Conservation (phyloP, 2,329 filamentous ascomycete genomes). For the Chalaropsis thielavioides region DNA sequence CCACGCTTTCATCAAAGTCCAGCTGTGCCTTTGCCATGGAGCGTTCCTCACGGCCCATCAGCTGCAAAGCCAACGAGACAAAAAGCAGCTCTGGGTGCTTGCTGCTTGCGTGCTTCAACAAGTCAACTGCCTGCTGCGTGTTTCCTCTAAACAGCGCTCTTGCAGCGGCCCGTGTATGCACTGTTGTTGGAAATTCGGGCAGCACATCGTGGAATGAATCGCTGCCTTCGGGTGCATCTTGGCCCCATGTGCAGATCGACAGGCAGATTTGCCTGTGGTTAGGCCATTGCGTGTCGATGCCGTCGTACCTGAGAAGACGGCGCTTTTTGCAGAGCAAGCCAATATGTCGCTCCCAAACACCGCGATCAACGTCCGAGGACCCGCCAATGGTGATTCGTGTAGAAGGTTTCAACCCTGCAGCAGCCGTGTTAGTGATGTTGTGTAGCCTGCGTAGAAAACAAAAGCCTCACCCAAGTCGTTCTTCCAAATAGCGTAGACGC, state of each 20-base stretch:
- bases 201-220: slow-evolving; percentile 30
- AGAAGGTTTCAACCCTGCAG: slow-evolving; percentile 33
- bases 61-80: slow-evolving; percentile 50
- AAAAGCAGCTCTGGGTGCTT: slow-evolving; percentile 51
- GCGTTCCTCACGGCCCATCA: slow-evolving; percentile 39
- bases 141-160: slow-evolving; percentile 61
- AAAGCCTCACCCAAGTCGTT: slow-evolving; percentile 43
- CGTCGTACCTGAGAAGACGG: slow-evolving; percentile 47
- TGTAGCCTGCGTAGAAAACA: background rate
- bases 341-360: slow-evolving; percentile 47
- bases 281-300: slow-evolving; percentile 47
- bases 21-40: slow-evolving; percentile 34
- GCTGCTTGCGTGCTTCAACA: slow-evolving; percentile 53
- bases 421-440: background rate
- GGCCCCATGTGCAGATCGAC: slow-evolving; percentile 58
- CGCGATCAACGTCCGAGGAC: slow-evolving; percentile 30
- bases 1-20: slow-evolving; percentile 44
- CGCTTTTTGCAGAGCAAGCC: slow-evolving; percentile 48
- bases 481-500: slow-evolving; percentile 57
- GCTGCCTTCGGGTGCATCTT: slow-evolving; percentile 26
- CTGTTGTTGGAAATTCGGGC: slow-evolving; percentile 36
- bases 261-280: slow-evolving; percentile 62
- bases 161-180: slow-evolving; percentile 60
- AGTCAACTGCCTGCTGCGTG: slow-evolving; percentile 51
- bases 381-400: slow-evolving; percentile 34